Percentiles rank a stretch among this genome's conserved stretches.
phyloP scores from a whole-genome alignment of 2,329 filamentous ascomycete genomes.

The Verticillium longisporum region DNA sequence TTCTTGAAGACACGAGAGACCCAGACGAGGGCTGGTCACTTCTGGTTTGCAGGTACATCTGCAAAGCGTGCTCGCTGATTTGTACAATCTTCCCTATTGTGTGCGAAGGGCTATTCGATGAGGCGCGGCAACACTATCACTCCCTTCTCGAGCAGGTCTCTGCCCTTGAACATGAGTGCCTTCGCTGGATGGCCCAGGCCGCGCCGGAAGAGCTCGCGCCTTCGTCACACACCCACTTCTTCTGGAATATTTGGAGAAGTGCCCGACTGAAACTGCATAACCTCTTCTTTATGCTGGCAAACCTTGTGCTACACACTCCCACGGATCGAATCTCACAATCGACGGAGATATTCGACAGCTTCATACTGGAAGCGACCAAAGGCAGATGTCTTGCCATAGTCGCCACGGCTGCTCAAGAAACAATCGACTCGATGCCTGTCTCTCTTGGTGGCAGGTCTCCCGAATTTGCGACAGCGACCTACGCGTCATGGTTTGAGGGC shows the following conservation, averaged over 20 bases:
- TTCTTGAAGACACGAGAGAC: slow-evolving; percentile 14
- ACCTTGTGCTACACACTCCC: slow-evolving; percentile 26
- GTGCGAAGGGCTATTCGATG: background rate
- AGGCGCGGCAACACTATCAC: slow-evolving; percentile 3
- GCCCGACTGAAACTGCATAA: slow-evolving; percentile 27
- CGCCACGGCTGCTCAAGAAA: slow-evolving; percentile 18
- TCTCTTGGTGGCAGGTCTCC: slow-evolving; percentile 17
- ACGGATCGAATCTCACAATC: slow-evolving; percentile 1
- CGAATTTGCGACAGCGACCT: slow-evolving; percentile 4
- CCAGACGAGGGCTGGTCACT: background rate
- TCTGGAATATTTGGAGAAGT: slow-evolving; percentile 23
- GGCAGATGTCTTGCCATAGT: slow-evolving; percentile 10
- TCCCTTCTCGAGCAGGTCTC: slow-evolving; percentile 17
- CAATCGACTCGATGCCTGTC: slow-evolving; percentile 19
- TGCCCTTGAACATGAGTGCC: slow-evolving; percentile 17
- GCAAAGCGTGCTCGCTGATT: slow-evolving; percentile 3
- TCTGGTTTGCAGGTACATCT: slow-evolving; percentile 2
- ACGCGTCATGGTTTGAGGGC: slow-evolving; percentile 23
- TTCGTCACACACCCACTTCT: slow-evolving; percentile 15
- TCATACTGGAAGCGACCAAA: background rate
- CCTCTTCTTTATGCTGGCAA: slow-evolving; percentile 22
- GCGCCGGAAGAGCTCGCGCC: slow-evolving; percentile 16
- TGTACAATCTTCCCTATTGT: slow-evolving; percentile 4
- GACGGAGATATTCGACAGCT: background rate
- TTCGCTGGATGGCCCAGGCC: slow-evolving; percentile 17